Base-by-base conservation (phyloP, 1,139 yeast genomes). In the Pichia sp. region DNA sequence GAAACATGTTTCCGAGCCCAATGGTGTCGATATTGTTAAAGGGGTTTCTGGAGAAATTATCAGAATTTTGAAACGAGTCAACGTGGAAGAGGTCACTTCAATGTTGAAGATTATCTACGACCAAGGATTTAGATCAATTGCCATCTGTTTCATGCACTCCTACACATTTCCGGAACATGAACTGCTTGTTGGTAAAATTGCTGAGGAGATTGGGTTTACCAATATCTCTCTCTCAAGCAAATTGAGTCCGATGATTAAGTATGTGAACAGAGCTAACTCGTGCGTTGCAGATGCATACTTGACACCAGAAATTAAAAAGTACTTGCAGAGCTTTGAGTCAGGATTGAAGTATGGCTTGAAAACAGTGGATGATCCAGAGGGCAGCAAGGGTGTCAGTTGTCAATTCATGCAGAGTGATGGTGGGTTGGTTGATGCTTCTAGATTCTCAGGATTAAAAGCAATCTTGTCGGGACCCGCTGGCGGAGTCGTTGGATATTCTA, bases 251-350 rank as follows among this genome's bases (percentile, higher is more conserved):
- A 78, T 80, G 80, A 77, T 82, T 45, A 81, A 81, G 52, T 68
- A 74, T 28, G 74, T 82, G 20, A 72, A 82, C 12, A 64, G 93
- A 41, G 83, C 86, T 1, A 79, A 79, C 46, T 78, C 87, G 13
- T 69, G 85, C 4, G 73, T 77, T 15, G 86, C 84, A 1, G 91
- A 83, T 58, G 85, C 91, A 1, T 82, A 82, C 52, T 59, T 83
- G 41, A 79, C 88, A 3, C 93, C 93, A 2, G 81, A 77, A 33
- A 77, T 82, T 33, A 66, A 72, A 40, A 66, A 72, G 23, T 82
- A 82, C 52, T 62, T 82, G 29, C 56, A 66, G 23, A 72, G 77
- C 15, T 79, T 83, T 49, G 72, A 77, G 33, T 53, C 66, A 4
- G 91, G 91, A 2, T 66, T 82, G 46, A 60, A 60, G 30, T 73